Conservation (phyloP, 371 early-diverging fungal species). For the Mortierella sp. region DNA sequence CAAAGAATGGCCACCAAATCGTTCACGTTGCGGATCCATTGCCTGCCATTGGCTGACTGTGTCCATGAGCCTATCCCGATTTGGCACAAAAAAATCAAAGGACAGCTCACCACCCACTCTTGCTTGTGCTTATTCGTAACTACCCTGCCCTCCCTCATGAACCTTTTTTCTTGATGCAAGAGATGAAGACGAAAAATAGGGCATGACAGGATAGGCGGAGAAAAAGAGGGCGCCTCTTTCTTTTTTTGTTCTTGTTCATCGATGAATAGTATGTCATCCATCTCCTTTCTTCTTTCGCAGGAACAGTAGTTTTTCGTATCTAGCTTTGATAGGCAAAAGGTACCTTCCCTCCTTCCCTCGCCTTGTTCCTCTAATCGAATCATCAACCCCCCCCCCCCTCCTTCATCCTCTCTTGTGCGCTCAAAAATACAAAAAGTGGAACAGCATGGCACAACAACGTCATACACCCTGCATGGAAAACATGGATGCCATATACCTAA, state of each 20-base stretch:
- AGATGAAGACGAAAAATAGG: not conserved
- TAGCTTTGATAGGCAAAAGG: not conserved
- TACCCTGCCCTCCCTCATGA: not conserved
- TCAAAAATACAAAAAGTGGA: not conserved
- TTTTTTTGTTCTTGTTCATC: not conserved
- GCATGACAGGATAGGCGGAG: not conserved
- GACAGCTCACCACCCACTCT: not conserved
- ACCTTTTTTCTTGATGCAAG: no score
- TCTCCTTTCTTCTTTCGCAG: not conserved
- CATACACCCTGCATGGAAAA: constrained; percentile 6
- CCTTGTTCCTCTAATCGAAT: not conserved
- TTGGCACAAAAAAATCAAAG: not conserved
- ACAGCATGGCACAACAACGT: not conserved
- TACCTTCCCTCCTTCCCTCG: not conserved
- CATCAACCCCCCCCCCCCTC: not conserved
- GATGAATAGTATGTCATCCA: not conserved
- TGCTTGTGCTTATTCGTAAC: not conserved
- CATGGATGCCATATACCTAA: not conserved
- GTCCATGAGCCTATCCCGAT: constrained; percentile 5
- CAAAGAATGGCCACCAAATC: constrained; percentile 10
- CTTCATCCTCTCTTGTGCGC: not conserved
- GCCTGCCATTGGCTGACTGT: not conserved
- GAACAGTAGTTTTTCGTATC: not conserved
- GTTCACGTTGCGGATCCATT: constrained; percentile 7
- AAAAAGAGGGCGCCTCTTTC: not conserved